phyloP scores from a whole-genome alignment of 2,329 filamentous ascomycete genomes.

The Colletotrichum truncatum region DNA sequence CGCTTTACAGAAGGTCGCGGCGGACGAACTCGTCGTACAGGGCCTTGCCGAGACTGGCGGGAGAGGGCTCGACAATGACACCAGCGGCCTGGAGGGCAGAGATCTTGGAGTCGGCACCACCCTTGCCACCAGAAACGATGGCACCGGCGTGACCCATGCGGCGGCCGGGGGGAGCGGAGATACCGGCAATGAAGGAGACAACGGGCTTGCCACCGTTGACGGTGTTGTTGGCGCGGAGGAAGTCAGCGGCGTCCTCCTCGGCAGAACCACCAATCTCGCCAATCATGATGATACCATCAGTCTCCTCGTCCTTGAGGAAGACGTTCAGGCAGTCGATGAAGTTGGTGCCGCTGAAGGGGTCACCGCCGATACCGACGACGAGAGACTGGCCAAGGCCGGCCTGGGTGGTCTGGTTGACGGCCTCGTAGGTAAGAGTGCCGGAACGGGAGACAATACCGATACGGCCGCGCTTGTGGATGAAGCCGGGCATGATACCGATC shows the following conservation, averaged over 20 bases:
- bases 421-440: conserved; percentile 98
- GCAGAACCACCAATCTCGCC: conserved; percentile 98
- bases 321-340: conserved; percentile 99
- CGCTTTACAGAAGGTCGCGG: conserved; percentile 85
- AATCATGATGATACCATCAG: conserved; percentile 99
- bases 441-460: conserved; percentile 99
- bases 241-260: conserved; percentile 98
- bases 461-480: conserved; percentile 99
- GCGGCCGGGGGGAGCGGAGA: conserved; percentile 93
- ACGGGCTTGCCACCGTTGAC: conserved; percentile 88
- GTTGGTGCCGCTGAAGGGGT: conserved; percentile 98
- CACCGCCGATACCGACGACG: conserved; percentile 97
- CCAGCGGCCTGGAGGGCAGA: conserved; percentile 90
- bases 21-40: conserved; percentile 96
- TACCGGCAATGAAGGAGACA: conserved; percentile 98
- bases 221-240: conserved; percentile 91
- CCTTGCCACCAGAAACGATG: conserved; percentile 97
- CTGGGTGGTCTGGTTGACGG: conserved; percentile 99
- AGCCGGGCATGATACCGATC: conserved; percentile 99
- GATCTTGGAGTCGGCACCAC: conserved; percentile 98
- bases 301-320: conserved; percentile 95
- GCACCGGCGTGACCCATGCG: conserved; percentile 99
- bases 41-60: conserved; percentile 90
- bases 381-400: conserved; percentile 97
- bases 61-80: conserved; percentile 95